Percentiles rank a stretch among this genome's conserved stretches.
Conservation (phyloP, 441 rosid species). For the Syzygium malaccense region DNA sequence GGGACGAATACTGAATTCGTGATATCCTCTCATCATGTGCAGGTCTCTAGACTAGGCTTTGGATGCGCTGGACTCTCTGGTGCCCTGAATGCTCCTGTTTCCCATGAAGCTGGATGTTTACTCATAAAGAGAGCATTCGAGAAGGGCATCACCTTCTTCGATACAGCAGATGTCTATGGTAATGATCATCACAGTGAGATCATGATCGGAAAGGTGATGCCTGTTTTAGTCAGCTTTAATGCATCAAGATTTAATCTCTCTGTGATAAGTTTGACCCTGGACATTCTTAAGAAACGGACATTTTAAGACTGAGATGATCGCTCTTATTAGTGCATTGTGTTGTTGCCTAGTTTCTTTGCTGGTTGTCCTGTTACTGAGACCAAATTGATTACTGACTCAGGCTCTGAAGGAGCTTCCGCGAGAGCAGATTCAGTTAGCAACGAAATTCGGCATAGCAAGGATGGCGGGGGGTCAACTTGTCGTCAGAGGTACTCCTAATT, state of each 20-base stretch:
- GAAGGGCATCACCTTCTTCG: conserved; percentile 35
- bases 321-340: background rate
- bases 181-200: conserved; percentile 29
- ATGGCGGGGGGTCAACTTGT: conserved; percentile 1
- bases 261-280: background rate
- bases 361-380: too few relatives aligned
- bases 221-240: background rate
- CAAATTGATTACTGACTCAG: background rate
- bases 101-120: conserved; percentile 36
- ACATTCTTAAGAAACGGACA: background rate
- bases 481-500: conserved; percentile 28
- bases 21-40: background rate
- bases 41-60: conserved; percentile 42
- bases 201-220: conserved; percentile 32
- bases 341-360: too few relatives aligned
- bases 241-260: background rate
- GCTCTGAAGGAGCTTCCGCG: conserved; percentile 38
- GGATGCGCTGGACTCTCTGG: conserved; percentile 44
- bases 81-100: conserved; percentile 18
- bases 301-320: background rate
- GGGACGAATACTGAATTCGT: background rate
- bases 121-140: conserved; percentile 25
- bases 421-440: conserved; percentile 35
- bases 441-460: conserved; percentile 27
- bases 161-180: conserved; percentile 31